Evolutionary conservation across 345 rosid genomes (phyloP), one percentile per base, ranked within the genome.

Genomic region (Aquilaria yunnanensis): DNA sequence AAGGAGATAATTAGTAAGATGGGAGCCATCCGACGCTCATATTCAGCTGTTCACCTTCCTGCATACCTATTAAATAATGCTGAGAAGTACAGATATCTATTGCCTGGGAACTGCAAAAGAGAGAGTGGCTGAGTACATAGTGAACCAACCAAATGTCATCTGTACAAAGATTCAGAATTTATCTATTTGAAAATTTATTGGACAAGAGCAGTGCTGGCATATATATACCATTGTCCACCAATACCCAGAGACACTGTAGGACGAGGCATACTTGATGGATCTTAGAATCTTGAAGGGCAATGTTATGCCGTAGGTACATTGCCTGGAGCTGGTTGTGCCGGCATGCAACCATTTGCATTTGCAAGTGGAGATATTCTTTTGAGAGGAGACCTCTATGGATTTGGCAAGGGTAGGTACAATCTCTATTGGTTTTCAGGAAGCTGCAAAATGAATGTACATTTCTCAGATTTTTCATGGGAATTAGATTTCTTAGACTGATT

Each of bases 31-130:
- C 94, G 90, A 12, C 79, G 47, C 62, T 83, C 94, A 5, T 85
- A 73, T 57, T 87, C 98, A 0, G 98, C 90, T 0, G 87, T 89
- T 67, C 88, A 93, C 70, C 96, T 93, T 51, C 98, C 98, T 32
- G 64, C 72, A 34, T 79, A 69, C 70, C 72, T 89, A 72, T 74
- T 89, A 60, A 75, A 84, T 29, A 84, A 87, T 43, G 87, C 92
- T n/a, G 87, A 84, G 57, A 71, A 83, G 63, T 89, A 85, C 78
- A 87, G 68, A 60, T 84, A 77, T 75, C 78, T 89, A 49, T 79
- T 93, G 81, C 98, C 98, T 34, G 96, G 98, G 14, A 81, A 92
- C 74, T 92, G 98, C 77, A 60, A 33, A 67, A 74, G 98, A 71
- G 96, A 89, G 68, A 62, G 84, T 76, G 89, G 83, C 82, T 92